These are phyloP conservation scores for Rhynchospora pubera DNA, from an alignment of 176 grass and related monocot species.

Conservation along the genomic window DNA sequence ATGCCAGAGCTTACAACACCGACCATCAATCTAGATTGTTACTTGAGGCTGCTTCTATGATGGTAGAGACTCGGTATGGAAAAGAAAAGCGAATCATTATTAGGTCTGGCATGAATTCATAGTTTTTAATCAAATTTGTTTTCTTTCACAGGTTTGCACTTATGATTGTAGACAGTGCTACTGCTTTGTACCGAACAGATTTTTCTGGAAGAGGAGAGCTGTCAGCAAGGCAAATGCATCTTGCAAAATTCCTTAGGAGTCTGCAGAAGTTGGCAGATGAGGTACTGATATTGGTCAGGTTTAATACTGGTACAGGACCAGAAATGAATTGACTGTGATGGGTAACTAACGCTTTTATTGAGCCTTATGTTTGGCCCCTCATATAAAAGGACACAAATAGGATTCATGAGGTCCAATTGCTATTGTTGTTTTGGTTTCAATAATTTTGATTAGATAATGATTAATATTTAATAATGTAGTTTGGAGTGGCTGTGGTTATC, in stretches of 20 bases:
- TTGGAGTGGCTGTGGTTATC: slow-evolving; percentile 94
- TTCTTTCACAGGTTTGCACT: slow-evolving; percentile 70
- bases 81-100: not conserved
- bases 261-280: slow-evolving; percentile 92
- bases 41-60: slow-evolving; percentile 89
- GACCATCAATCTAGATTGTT: slow-evolving; percentile 88
- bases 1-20: slow-evolving; percentile 87
- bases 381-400: not conserved
- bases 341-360: not conserved
- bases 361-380: not conserved
- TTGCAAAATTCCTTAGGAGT: slow-evolving; percentile 88
- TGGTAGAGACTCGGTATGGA: slow-evolving; percentile 71
- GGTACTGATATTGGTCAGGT: slow-evolving; percentile 30
- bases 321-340: not conserved
- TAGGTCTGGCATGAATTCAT: not conserved
- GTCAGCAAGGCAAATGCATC: slow-evolving; percentile 96
- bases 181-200: slow-evolving; percentile 88
- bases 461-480: slow-evolving; percentile 35
- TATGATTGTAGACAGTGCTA: slow-evolving; percentile 95
- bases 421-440: not conserved
- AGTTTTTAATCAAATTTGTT: not conserved
- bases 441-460: not conserved
- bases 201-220: slow-evolving; percentile 94
- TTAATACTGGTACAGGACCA: not conserved
- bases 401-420: not conserved